Conservation (phyloP, 345 rosid species). For the Euclidium syriacum region DNA sequence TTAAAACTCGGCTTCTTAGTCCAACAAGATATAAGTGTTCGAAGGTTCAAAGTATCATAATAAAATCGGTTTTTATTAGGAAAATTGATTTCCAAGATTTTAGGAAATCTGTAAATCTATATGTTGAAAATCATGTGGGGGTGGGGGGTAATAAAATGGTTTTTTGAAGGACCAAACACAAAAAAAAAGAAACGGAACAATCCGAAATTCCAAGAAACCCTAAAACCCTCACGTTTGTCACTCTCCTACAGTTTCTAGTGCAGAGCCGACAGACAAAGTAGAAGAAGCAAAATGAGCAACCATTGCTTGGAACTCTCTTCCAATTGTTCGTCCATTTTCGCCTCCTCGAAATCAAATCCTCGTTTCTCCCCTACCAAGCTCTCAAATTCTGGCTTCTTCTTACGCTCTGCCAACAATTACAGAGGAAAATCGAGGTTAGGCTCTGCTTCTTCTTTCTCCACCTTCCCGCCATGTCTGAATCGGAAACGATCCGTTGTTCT, state of each 20-base stretch:
- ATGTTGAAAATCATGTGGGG: too few species aligned
- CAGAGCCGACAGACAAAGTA: constrained; percentile 14
- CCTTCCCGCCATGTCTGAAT: constrained; percentile 29
- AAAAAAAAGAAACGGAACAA: neutral
- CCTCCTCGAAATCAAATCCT: constrained; percentile 20
- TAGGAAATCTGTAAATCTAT: too few species aligned
- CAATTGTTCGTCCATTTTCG: constrained; percentile 21
- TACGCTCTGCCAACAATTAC: constrained; percentile 17
- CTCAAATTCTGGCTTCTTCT: constrained; percentile 16
- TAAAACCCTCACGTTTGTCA: constrained; percentile 14
- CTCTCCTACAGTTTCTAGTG: constrained; percentile 6
- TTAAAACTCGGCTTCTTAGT: too few species aligned
- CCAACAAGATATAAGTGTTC: too few species aligned
- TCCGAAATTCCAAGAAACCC: constrained; percentile 14
- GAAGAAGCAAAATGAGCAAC: constrained; percentile 27
- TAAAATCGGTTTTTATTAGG: too few species aligned
- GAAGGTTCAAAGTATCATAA: too few species aligned
- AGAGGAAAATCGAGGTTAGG: constrained; percentile 2
- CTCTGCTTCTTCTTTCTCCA: constrained; percentile 1
- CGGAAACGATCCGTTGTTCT: constrained; percentile 10
- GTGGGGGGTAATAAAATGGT: too few species aligned
- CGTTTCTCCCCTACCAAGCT: constrained; percentile 15
- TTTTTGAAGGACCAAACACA: too few species aligned
- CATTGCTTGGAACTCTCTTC: constrained; percentile 33
- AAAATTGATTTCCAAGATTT: too few species aligned